Base-by-base conservation (phyloP, 352 stramenopile species). In the Globisporangium echinulatum region DNA sequence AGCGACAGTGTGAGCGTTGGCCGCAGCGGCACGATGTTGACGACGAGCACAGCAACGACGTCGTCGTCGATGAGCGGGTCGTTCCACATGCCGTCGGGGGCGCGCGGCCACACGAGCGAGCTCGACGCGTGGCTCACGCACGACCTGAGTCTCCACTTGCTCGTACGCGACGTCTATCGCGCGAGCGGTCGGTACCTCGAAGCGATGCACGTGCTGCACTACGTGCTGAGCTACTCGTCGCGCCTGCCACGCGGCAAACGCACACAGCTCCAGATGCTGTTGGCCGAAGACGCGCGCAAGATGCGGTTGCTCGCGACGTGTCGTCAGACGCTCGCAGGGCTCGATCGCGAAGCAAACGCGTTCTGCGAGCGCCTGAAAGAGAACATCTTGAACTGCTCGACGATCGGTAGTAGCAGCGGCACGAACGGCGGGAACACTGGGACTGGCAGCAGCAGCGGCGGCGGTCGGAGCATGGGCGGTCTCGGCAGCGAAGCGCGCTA, bases 51-150 rank as follows among this genome's bases (percentile, higher is more conserved):
- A 40, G 84, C 83, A 0, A 74, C 74, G 13, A 89, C 81, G 9
- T 93, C 83, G 36, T 93, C 83, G 36, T 89, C 76, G 3, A 60
- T 79, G 1, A 85, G 77, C 0, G 64, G 71, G 5, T 85, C 77
- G 17, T 78, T 90, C 59, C 70, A 84, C 38, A 14, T 88, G 7
- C 84, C 63, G 54, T 80, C 69, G 40, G 64, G 76, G 4, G 77
- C 75, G 33, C 56, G 40, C 7, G 68, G 75, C n/a, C 87, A 85
- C 56, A 82, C 73, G 8, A 86, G 74, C 33, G 82, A 92, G 37
- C 68, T 91, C 58, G 85, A 95, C 57, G 71, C 72, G 7, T 93
- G 82, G 83, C 61, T 95, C 13, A 88, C 82, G 55, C 83, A 95
- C 56, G 82, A 93, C 38, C 85, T 95, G 51, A 83, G 71, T n/a